Conservation (phyloP, 2,329 filamentous ascomycete species). For the Tolypocladium amazonense region DNA sequence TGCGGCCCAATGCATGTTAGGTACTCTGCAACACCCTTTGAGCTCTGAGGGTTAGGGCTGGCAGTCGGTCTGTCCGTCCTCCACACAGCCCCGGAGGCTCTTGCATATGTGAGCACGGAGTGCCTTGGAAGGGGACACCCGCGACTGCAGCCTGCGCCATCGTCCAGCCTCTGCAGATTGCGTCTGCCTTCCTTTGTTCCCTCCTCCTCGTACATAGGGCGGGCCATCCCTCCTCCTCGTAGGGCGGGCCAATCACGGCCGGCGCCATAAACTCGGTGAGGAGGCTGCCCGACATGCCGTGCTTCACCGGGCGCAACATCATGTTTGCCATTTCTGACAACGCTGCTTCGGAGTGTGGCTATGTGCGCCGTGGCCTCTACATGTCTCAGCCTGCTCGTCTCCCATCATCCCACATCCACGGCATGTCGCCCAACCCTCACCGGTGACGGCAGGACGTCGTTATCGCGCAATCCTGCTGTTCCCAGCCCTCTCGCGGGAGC, state of each 20-base stretch:
- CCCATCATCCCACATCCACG: not conserved
- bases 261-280: not conserved
- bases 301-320: not conserved
- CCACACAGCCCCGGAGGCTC: too few relatives aligned
- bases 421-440: not conserved
- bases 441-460: not conserved
- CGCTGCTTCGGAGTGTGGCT: not conserved
- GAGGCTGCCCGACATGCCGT: not conserved
- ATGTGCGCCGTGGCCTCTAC: not conserved
- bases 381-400: not conserved
- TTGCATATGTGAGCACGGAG: not conserved
- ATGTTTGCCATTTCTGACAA: not conserved
- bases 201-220: not conserved
- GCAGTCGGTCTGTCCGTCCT: not conserved
- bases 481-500: not conserved
- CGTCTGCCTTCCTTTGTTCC: not conserved
- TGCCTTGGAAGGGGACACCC: not conserved
- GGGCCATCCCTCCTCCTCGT: not conserved
- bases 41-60: not conserved
- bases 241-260: not conserved
- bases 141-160: not conserved
- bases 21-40: not conserved
- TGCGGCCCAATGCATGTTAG: not conserved
- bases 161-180: not conserved
- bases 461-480: not conserved